These are phyloP conservation scores for Xanthoconium separans DNA, from an alignment of 1,284 basidiomycete species.

Conservation along the genomic window DNA sequence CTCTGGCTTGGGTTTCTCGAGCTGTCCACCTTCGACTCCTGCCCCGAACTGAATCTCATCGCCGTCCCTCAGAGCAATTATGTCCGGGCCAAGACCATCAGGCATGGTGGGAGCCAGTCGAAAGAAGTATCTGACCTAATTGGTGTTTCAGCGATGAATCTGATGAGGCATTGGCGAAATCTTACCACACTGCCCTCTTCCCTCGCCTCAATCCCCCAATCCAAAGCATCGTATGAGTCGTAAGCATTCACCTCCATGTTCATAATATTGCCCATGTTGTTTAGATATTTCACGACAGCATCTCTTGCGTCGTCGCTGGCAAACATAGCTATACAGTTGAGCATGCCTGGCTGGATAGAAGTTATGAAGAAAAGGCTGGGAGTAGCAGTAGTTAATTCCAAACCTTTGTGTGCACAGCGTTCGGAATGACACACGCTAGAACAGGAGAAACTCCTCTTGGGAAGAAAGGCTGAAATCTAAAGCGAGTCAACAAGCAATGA, in stretches of 20 bases:
- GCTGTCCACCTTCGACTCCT: not conserved
- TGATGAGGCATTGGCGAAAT: not conserved
- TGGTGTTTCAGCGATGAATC: not conserved
- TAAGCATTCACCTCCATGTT: not conserved
- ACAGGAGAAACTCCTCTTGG: not conserved
- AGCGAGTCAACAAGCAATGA: not conserved
- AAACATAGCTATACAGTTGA: slow-evolving; percentile 4
- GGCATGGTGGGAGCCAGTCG: not conserved
- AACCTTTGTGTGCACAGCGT: not conserved
- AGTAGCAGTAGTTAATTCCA: not conserved
- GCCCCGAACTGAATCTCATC: slow-evolving; percentile 1
- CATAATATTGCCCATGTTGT: slow-evolving; percentile 1
- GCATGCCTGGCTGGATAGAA: not conserved
- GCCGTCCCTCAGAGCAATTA: slow-evolving; percentile 1
- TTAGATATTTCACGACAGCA: not conserved
- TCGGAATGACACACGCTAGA: not conserved
- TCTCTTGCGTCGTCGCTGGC: not conserved
- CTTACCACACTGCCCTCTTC: not conserved
- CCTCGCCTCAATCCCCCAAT: slow-evolving; percentile 4
- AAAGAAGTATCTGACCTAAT: slow-evolving; percentile 4
- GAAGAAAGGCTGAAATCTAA: not conserved
- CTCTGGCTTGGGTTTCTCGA: not conserved
- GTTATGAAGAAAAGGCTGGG: not conserved
- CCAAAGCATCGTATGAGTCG: not conserved
- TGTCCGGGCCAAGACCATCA: not conserved